Conservation (phyloP, 768 basidiomycete species). For the Xanthoconium purpureum region DNA sequence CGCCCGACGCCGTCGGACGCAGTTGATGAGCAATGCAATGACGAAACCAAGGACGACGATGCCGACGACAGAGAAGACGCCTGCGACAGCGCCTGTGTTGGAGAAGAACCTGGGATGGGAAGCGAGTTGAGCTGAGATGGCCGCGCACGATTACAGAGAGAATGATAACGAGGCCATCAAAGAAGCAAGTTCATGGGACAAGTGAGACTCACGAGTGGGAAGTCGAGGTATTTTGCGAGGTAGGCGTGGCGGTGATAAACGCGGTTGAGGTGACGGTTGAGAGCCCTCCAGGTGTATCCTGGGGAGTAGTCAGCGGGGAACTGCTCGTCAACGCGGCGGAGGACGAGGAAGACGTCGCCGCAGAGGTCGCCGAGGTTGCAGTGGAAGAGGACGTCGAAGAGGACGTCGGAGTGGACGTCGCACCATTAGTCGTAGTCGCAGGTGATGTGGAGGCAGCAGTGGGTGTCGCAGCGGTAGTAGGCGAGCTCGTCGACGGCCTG, state of each 20-base stretch:
- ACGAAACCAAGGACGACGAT: conserved; percentile 50
- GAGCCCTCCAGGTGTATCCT: conserved; percentile 10
- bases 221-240: background rate
- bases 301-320: background rate
- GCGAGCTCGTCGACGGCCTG: background rate
- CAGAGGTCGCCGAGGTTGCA: background rate
- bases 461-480: background rate
- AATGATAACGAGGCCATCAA: background rate
- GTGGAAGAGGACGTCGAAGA: background rate
- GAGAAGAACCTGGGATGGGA: conserved; percentile 56
- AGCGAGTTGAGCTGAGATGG: conserved; percentile 5
- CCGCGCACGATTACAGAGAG: background rate
- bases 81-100: conserved; percentile 72
- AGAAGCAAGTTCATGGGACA: background rate
- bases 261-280: conserved; percentile 10
- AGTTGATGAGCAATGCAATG: conserved; percentile 47
- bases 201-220: conserved; percentile 27
- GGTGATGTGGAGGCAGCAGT: background rate
- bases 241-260: background rate
- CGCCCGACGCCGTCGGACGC: conserved; percentile 61
- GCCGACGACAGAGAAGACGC: conserved; percentile 70
- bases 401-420: background rate
- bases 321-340: background rate
- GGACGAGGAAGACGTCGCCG: background rate
- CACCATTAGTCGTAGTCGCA: conserved; percentile 1